Evolutionary conservation across 176 grass and related monocot genomes (phyloP).

Genomic region (Aegilops longissima): DNA sequence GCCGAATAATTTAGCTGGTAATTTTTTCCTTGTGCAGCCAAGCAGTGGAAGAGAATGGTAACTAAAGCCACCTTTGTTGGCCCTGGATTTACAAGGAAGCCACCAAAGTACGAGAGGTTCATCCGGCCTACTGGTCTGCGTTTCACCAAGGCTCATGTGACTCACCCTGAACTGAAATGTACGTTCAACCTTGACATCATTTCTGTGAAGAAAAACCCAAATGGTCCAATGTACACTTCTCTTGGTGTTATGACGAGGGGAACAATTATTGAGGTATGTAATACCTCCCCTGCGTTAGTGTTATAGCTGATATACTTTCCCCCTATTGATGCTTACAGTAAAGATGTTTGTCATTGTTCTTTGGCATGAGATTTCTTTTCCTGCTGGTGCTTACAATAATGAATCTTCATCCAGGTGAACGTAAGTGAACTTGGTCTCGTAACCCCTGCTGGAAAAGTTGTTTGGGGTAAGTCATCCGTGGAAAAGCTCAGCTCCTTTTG

Average conservation of each 20-base stretch:
- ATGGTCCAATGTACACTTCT: constrained; percentile 93
- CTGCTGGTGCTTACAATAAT: background rate
- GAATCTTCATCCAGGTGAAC: constrained; percentile 57
- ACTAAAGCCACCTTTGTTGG: constrained; percentile 91
- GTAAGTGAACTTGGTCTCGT: constrained; percentile 93
- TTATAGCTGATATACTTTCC: background rate
- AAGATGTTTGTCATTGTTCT: background rate
- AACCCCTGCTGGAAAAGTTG: constrained; percentile 94
- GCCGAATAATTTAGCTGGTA: background rate
- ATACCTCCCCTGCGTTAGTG: too few relatives aligned
- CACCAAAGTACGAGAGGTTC: constrained; percentile 88
- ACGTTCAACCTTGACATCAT: constrained; percentile 93
- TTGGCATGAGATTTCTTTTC: background rate
- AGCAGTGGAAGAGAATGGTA: constrained; percentile 98
- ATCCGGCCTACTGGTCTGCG: constrained; percentile 78
- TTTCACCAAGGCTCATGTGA: constrained; percentile 88
- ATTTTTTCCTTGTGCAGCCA: constrained; percentile 48
- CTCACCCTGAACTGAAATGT: constrained; percentile 88
- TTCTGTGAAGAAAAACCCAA: constrained; percentile 92
- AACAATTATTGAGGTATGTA: constrained; percentile 84
- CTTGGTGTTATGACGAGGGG: constrained; percentile 88
- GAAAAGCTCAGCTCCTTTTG: background rate
- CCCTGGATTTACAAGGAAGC: constrained; percentile 89
- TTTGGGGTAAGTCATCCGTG: constrained; percentile 65
- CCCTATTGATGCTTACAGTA: background rate